phyloP scores from a whole-genome alignment of 2,329 filamentous ascomycete species.

The Fusarium dlaminii region DNA sequence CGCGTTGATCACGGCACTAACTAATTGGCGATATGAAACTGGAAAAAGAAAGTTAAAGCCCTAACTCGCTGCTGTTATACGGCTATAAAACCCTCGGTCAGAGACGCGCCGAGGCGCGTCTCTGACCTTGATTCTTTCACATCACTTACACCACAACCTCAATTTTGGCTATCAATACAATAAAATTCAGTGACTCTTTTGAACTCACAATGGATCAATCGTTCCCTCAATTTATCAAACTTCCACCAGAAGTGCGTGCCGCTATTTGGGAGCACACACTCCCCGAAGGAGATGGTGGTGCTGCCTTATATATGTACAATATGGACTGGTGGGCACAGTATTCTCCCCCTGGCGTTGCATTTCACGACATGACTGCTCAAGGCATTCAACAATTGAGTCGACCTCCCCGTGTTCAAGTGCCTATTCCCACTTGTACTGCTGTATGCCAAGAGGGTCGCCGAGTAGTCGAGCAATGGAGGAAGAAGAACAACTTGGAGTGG shows the following conservation, averaged over 20 bases:
- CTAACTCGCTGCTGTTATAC: background rate
- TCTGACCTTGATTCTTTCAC: constrained; percentile 1
- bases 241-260: constrained; percentile 41
- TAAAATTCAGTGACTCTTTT: background rate
- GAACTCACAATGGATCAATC: background rate
- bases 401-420: constrained; percentile 20
- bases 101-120: background rate
- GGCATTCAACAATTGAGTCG: background rate
- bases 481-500: background rate
- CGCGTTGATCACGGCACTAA: background rate
- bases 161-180: background rate
- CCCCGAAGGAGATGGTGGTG: constrained; percentile 5
- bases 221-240: constrained; percentile 33
- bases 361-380: background rate
- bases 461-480: constrained; percentile 27
- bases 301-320: constrained; percentile 30
- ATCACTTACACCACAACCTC: background rate
- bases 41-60: background rate
- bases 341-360: background rate
- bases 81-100: background rate
- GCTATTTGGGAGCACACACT: constrained; percentile 37
- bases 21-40: background rate
- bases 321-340: constrained; percentile 23
- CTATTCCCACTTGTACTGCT: constrained; percentile 15
- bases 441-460: constrained; percentile 40